Evolutionary conservation across 768 basidiomycete genomes (phyloP).

Genomic region (Auricularia cornea): DNA sequence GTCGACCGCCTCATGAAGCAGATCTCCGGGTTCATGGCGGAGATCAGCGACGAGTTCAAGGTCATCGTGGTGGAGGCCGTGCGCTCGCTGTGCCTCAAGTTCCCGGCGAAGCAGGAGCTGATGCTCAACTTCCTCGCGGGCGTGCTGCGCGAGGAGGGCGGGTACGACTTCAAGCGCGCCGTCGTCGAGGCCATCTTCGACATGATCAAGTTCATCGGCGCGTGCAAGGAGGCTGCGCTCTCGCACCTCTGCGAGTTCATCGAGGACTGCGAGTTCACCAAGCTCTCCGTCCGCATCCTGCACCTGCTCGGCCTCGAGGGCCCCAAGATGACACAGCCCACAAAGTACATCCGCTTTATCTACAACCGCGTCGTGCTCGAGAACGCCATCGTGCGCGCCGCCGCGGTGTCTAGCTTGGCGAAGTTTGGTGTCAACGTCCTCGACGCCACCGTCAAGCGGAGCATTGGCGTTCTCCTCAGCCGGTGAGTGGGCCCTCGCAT

Average conservation of each 20-base stretch:
- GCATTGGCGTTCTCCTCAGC: constrained; percentile 78
- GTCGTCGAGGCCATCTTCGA: constrained; percentile 99
- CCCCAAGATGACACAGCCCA: constrained; percentile 90
- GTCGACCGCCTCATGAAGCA: constrained; percentile 99
- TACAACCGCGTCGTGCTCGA: constrained; percentile 99
- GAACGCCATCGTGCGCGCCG: constrained; percentile 95
- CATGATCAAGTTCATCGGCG: constrained; percentile 97
- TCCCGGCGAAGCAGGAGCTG: constrained; percentile 91
- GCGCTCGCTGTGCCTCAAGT: constrained; percentile 96
- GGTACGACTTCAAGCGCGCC: constrained; percentile 98
- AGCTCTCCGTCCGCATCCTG: constrained; percentile 93
- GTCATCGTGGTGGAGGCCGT: constrained; percentile 99
- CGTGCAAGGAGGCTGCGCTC: constrained; percentile 94
- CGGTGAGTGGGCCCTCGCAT: constrained; percentile 40
- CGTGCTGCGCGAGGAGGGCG: constrained; percentile 94
- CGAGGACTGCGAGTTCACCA: constrained; percentile 99
- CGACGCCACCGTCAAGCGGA: constrained; percentile 71
- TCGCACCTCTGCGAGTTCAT: constrained; percentile 99
- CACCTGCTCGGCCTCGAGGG: constrained; percentile 94
- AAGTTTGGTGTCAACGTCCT: constrained; percentile 91
- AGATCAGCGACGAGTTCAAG: constrained; percentile 99
- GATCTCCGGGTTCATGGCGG: constrained; percentile 97
- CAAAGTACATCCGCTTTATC: constrained; percentile 98
- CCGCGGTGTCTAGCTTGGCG: constrained; percentile 88
- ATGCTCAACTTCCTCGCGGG: constrained; percentile 98